Evolutionary conservation across 2,329 filamentous ascomycete genomes (phyloP).

Genomic region (Exophiala phaeomuriformis): DNA sequence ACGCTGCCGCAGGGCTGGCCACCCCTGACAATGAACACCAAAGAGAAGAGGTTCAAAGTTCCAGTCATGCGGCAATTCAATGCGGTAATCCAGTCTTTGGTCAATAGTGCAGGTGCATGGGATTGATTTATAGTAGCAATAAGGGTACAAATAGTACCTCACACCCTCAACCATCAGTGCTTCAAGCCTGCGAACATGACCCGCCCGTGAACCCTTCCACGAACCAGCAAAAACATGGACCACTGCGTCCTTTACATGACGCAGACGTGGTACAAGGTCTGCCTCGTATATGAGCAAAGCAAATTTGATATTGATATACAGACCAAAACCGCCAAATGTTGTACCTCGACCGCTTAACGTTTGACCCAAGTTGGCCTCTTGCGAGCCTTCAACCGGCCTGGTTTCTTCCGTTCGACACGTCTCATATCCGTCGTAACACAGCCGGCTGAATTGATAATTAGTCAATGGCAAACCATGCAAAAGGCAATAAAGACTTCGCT

Average conservation of each 20-base stretch:
- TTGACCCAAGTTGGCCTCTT: constrained; percentile 99
- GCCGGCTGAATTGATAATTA: constrained; percentile 57
- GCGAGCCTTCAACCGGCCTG: constrained; percentile 88
- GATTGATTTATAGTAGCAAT: no score
- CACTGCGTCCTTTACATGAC: background rate
- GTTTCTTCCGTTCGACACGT: constrained; percentile 96
- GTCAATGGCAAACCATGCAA: constrained; percentile 4
- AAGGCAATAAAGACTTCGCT: constrained; percentile 35
- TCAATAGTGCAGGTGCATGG: background rate
- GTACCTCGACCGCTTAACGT: constrained; percentile 41
- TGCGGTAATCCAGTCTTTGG: background rate
- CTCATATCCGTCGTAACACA: constrained; percentile 85
- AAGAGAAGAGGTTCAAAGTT: background rate
- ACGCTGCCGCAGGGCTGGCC: constrained; percentile 11
- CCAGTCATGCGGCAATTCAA: constrained; percentile 3
- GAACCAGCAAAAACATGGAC: background rate
- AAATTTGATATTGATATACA: constrained; percentile 30
- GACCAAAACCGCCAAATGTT: constrained; percentile 17
- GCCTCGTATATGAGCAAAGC: constrained; percentile 16
- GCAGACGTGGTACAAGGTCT: constrained; percentile 1
- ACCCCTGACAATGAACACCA: background rate
- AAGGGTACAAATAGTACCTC: background rate
- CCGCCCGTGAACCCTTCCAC: background rate
- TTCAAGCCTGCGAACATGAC: background rate
- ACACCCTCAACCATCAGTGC: background rate